Evolutionary conservation across 2,329 filamentous ascomycete species (phyloP), one percentile per base, ranked within the genome.

Genomic region (Aphanocladium album): DNA sequence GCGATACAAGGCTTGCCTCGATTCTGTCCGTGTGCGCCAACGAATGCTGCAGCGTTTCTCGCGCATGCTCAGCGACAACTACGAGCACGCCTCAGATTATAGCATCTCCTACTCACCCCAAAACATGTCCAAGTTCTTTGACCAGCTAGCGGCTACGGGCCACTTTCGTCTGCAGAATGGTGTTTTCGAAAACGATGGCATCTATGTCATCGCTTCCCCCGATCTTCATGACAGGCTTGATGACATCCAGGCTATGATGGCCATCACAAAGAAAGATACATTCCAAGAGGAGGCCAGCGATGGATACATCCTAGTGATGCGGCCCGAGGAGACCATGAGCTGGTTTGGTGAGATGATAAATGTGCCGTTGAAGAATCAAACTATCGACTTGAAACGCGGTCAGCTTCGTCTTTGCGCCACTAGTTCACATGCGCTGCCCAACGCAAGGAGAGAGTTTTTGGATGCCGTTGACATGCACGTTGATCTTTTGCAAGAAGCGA

Each of bases 11-110:
- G 89, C 91, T 63, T 92, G 93, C 64, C 79, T 99, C 2, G 95
- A 99, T 73, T 98, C 95, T 0, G 96, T 98, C 23, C 91, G 95
- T 69, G 93, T 98, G 61, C 87, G 95, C 23, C 95, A 99, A 75
- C 85, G 95, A 74, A 98, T 98, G 84, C 81, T 99, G 64, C 96
- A 98, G 72, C 90, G 95, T 62, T 98, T 98, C 75, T 95, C 91
- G 19, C 86, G 92, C 65, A 91, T 96, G 71, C 76, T 99, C 59
- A 93, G 90, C 67, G 90, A 96, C 70, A 87, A 93, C 62, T 99
- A 99, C 69, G 95, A 99, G 73, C 98, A 99, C 70, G 90, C 91
- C 5, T 96, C 92, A 11, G 95, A 99, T 73, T 96, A 95, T 74
- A 96, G 90, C 72, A 89, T 98, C 69, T 87, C 89, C 39, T 83